phyloP scores from a whole-genome alignment of 805 yeast species.

The Kazachstania psychrophila region DNA sequence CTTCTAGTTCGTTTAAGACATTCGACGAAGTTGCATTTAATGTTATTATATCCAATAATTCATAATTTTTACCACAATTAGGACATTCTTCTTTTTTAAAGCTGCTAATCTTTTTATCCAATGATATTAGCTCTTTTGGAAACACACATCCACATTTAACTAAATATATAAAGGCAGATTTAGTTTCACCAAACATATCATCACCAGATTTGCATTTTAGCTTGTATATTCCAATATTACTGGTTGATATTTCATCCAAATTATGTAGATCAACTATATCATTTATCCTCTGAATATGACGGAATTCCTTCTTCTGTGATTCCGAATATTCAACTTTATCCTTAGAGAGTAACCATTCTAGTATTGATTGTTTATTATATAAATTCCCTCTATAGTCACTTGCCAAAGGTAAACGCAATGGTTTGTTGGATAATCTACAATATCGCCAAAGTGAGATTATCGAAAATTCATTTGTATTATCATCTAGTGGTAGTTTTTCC shows the following conservation, averaged over 20 bases:
- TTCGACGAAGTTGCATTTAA: slow-evolving; percentile 27
- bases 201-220: slow-evolving; percentile 21
- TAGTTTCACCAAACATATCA: slow-evolving; percentile 30
- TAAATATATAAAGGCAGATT: slow-evolving; percentile 36
- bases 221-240: too few species aligned
- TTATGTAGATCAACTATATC: slow-evolving; percentile 40
- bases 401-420: slow-evolving; percentile 44
- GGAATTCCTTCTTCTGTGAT: slow-evolving; percentile 20
- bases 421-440: slow-evolving; percentile 40
- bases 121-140: slow-evolving; percentile 28
- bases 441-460: slow-evolving; percentile 33
- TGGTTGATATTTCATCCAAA: slow-evolving; percentile 11
- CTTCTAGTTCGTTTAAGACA: slow-evolving; percentile 14
- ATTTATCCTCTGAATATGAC: slow-evolving; percentile 33
- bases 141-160: slow-evolving; percentile 39
- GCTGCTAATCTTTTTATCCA: slow-evolving; percentile 7
- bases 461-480: slow-evolving; percentile 15
- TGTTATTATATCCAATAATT: slow-evolving; percentile 30
- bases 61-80: slow-evolving; percentile 29
- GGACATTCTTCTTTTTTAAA: slow-evolving; percentile 31
- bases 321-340: slow-evolving; percentile 19
- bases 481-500: slow-evolving; percentile 12
- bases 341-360: slow-evolving; percentile 43
- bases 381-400: slow-evolving; percentile 62
- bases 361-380: slow-evolving; percentile 52